Conservation (phyloP, 495 filamentous ascomycete species). For the Penicillium egyptiacum region DNA sequence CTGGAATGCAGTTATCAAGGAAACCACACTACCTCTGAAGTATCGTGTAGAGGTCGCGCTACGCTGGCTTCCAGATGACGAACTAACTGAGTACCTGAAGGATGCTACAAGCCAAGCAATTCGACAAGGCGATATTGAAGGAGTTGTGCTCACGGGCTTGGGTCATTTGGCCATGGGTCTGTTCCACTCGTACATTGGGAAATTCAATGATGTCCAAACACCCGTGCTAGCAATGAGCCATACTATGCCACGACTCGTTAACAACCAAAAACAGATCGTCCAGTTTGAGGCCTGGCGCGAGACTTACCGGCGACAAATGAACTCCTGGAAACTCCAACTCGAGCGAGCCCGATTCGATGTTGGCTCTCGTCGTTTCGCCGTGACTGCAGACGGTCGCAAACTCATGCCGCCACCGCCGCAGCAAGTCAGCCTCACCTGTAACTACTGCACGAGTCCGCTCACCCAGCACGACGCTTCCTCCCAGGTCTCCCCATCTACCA, state of each 20-base stretch:
- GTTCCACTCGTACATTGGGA: slow-evolving; percentile 82
- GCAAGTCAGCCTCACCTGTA: slow-evolving; percentile 80
- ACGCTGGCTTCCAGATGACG: slow-evolving; percentile 75
- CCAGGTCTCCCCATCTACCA: slow-evolving; percentile 32
- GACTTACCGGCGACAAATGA: slow-evolving; percentile 78
- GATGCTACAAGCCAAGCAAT: slow-evolving; percentile 62
- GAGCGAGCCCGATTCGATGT: slow-evolving; percentile 63
- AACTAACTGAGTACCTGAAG: slow-evolving; percentile 71
- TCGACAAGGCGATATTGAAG: slow-evolving; percentile 79
- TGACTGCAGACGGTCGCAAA: slow-evolving; percentile 59
- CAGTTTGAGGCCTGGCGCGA: slow-evolving; percentile 78
- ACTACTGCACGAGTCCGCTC: slow-evolving; percentile 68
- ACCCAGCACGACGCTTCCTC: slow-evolving; percentile 46
- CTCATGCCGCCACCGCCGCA: slow-evolving; percentile 64
- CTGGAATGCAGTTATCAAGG: slow-evolving; percentile 80
- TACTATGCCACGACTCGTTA: slow-evolving; percentile 77
- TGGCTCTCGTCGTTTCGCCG: slow-evolving; percentile 59
- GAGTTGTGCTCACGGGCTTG: slow-evolving; percentile 84
- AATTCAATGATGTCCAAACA: slow-evolving; percentile 86
- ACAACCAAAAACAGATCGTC: slow-evolving; percentile 51
- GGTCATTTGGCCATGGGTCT: slow-evolving; percentile 74
- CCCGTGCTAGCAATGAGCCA: slow-evolving; percentile 81
- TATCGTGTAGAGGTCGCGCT: slow-evolving; percentile 86
- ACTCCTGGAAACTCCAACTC: slow-evolving; percentile 66
- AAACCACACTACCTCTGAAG: slow-evolving; percentile 76